Percentiles rank a stretch among this genome's conserved stretches.
Conservation (phyloP, 75 land plant species). For the Larix kaempferi region DNA sequence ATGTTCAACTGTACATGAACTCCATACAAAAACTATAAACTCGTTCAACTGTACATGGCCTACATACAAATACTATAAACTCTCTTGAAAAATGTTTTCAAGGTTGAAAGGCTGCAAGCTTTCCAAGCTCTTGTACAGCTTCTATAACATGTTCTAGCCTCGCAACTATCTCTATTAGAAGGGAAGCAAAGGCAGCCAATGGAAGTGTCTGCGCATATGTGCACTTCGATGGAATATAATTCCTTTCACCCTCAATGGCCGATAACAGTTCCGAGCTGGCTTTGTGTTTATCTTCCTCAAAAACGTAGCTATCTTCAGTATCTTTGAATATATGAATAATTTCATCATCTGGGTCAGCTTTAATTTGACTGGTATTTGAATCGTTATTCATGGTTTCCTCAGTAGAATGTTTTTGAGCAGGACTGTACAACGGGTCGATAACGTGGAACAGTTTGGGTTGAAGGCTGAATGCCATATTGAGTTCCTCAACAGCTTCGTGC, state of each 20-base stretch:
- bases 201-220: conserved; percentile 6
- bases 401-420: neutral
- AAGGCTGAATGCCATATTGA: neutral
- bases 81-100: too few species aligned
- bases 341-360: neutral
- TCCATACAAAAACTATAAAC: too few species aligned
- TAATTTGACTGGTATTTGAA: neutral
- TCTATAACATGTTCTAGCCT: conserved; percentile 39
- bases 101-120: conserved; percentile 11
- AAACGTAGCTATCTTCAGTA: neutral
- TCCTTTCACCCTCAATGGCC: neutral
- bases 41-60: too few species aligned
- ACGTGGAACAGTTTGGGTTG: neutral
- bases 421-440: neutral
- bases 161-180: conserved; percentile 30
- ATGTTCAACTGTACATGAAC: too few species aligned
- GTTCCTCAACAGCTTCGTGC: conserved; percentile 14
- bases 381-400: neutral
- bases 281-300: neutral
- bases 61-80: too few species aligned
- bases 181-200: conserved; percentile 21
- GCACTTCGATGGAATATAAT: neutral
- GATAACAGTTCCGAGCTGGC: neutral
- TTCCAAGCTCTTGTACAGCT: conserved; percentile 45
- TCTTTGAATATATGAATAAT: neutral